Base-by-base conservation (phyloP, 2,329 filamentous ascomycete genomes). In the Beauveria medogensis region DNA sequence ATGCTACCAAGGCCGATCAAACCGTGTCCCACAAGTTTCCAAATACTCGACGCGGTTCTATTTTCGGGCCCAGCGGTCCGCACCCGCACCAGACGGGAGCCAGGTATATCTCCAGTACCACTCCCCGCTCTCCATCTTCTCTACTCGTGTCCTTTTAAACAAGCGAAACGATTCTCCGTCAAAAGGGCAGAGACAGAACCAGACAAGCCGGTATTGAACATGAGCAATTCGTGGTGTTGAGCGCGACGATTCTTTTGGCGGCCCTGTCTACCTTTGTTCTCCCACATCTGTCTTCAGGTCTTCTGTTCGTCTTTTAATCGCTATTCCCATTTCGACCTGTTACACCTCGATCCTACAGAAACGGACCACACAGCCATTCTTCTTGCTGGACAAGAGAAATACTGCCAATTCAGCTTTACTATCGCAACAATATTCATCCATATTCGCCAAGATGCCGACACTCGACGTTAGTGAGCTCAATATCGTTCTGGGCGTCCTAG, bases 381-480 rank as follows among this genome's bases (percentile, higher is more conserved):
- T 53, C 53, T 61, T 61, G 59, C 54, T 28, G 59, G 59, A 37
- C 59, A 61, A 57, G 54, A 48, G n/a, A 46, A 37, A 14, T 34
- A 30, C 44, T 16, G 37, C 30, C 22, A 22, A 40, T 34, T 0
- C 4, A 34, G 30, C 30, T 34, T 53, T 24, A 46, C 47, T 7
- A 34, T 20, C 5, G 41, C 50, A 28, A 2, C 24, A 7, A 34
- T 34, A 34, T 34, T 41, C n/a, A 9, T 22, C 14, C 41, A 40
- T 24, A 9, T 30, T 6, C 58, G 43, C 43, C 20, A 55, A 34
- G 7, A 62, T 62, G 55, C 73, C 24, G 30, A 34, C 18, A 28
- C 74, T 82, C 55, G 77, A 80, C 50, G 66, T 80, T 12, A 80
- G 76, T 53, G 79, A 82, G 65, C 74, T 83, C 61, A 83, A 83